Evolutionary conservation across 371 early-diverging fungal genomes (phyloP), one percentile per base, ranked within the genome.

Genomic region (Mortierella sp.): DNA sequence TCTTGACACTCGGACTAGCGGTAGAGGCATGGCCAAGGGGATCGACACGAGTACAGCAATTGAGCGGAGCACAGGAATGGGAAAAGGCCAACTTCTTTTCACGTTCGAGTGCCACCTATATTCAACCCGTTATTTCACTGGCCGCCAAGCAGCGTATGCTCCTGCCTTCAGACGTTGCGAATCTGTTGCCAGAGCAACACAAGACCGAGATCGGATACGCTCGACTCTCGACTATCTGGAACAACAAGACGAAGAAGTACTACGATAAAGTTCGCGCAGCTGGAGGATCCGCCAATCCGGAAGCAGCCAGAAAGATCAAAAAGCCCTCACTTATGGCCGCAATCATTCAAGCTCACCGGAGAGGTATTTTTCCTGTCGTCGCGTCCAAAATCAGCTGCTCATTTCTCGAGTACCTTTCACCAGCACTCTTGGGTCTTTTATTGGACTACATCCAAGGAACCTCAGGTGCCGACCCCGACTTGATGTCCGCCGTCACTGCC

Each of bases 81-180:
- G 80, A 85, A 1, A 78, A 79, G 55, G 81, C 82, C 65, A 85
- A 79, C 70, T 45, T 85, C 7, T 74, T 76, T 45, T 79, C 82
- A 0, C 79, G 54, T 31, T n/a, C 71, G 16, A 79, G 73, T 47
- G 74, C 74, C 42, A 38, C 63, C n/a, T 81, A 70, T 70, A 77
- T 74, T 31, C 85, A 85, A 75, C 85, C 85, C 5, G 77, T 81
- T 47, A 47, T 85, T 31, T 70, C 79, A 9, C 50, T 85, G 68
- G 85, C 85, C 7, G 82, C 82, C 24, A 68, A 50, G 19, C 73
- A 85, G 24, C 73, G 75, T 10, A 79, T 77, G 55, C 85, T 85
- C 19, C 21, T 34, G 0, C 79, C 81, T 3, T 55, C 76, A 11
- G 85, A 85, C 34, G 76, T 85, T 68, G 75, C 45, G 24, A 79